A percentile compares a stretch with the other conserved stretches of the same genome.
These are phyloP conservation scores for Oropetium thomaeum DNA, from an alignment of 176 grass and related monocot species.

Conservation along the genomic window DNA sequence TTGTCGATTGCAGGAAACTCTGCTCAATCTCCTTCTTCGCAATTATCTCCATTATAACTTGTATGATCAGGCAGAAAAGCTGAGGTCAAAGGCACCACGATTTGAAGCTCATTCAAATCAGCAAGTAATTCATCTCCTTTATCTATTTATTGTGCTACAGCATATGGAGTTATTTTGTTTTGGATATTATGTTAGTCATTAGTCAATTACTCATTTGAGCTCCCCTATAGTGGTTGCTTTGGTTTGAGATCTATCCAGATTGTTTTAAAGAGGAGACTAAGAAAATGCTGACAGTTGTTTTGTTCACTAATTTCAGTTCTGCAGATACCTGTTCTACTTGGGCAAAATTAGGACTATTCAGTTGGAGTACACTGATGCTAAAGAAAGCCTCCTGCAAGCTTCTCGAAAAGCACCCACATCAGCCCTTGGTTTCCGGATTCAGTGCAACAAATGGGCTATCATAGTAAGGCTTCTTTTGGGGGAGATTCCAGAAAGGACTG, in stretches of 20 bases:
- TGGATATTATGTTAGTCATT: background rate
- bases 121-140: conserved; percentile 40
- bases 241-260: background rate
- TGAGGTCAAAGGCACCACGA: conserved; percentile 87
- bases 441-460: conserved; percentile 94
- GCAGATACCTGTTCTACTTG: conserved; percentile 83
- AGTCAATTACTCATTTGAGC: background rate
- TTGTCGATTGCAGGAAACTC: conserved; percentile 59
- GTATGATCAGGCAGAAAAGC: conserved; percentile 88
- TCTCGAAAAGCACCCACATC: conserved; percentile 72
- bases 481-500: conserved; percentile 85
- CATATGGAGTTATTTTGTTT: too few relatives aligned
- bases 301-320: conserved; percentile 50
- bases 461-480: conserved; percentile 75
- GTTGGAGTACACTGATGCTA: conserved; percentile 90
- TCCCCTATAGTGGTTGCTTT: background rate
- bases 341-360: conserved; percentile 94
- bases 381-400: conserved; percentile 89
- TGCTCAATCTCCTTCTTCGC: conserved; percentile 94
- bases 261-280: background rate
- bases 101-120: conserved; percentile 97
- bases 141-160: background rate
- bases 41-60: conserved; percentile 98
- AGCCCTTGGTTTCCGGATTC: conserved; percentile 72
- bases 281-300: background rate